Percentiles rank a stretch among this genome's conserved stretches.
These are phyloP conservation scores for Psilocybe cyanescens DNA, from an alignment of 768 basidiomycete species.

Conservation along the genomic window DNA sequence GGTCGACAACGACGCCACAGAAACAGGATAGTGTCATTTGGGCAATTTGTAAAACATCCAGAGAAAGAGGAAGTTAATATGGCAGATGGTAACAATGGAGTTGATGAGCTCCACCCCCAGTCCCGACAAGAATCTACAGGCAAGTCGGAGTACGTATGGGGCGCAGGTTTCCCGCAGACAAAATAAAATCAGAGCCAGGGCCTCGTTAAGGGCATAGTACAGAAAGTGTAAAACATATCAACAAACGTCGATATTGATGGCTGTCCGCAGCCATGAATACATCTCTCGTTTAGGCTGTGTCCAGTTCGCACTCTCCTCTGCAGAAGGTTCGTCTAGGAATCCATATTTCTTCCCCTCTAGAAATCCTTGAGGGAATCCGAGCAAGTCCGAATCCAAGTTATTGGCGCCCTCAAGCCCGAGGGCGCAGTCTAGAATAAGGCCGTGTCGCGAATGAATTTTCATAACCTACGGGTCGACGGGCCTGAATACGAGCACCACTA, in stretches of 20 bases:
- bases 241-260: background rate
- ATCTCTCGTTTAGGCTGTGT: slow-evolving; percentile 6
- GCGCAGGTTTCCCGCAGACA: too few species aligned
- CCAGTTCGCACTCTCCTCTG: background rate
- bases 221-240: background rate
- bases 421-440: slow-evolving; percentile 57
- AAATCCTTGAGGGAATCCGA: slow-evolving; percentile 13
- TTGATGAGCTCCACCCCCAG: too few species aligned
- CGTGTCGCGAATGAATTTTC: slow-evolving; percentile 65
- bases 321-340: slow-evolving; percentile 21
- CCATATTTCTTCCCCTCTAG: slow-evolving; percentile 39
- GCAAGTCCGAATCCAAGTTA: slow-evolving; percentile 18
- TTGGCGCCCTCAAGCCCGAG: slow-evolving; percentile 29
- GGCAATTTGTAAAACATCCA: too few species aligned
- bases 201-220: too few species aligned
- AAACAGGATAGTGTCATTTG: too few species aligned
- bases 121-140: too few species aligned
- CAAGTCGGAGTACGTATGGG: too few species aligned
- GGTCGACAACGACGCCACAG: too few species aligned
- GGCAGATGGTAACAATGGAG: too few species aligned
- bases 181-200: too few species aligned
- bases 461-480: slow-evolving; percentile 36
- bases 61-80: too few species aligned
- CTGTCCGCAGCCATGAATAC: slow-evolving; percentile 10
- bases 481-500: background rate